Conservation (phyloP, 176 grass and related monocot genomes). For the Lolium perenne region DNA sequence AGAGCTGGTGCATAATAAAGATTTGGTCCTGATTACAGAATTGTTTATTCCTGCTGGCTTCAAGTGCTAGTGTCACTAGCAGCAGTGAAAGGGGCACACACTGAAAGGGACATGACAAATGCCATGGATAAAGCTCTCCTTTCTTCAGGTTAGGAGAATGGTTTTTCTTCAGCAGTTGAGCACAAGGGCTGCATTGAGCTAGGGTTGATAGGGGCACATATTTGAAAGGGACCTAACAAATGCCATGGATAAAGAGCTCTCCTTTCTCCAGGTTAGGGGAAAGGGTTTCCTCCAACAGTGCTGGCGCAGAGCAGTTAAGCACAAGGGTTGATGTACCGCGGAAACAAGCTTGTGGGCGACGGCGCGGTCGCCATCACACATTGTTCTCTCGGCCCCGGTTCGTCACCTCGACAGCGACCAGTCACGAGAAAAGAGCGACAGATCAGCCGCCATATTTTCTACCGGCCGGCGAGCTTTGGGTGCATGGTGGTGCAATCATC, state of each 20-base stretch:
- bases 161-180: slow-evolving; percentile 9
- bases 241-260: slow-evolving; percentile 27
- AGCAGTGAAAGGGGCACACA: slow-evolving; percentile 48
- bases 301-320: slow-evolving; percentile 7
- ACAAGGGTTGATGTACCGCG: slow-evolving; percentile 34
- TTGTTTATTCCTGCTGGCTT: slow-evolving; percentile 45
- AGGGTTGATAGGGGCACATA: slow-evolving; percentile 29
- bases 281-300: slow-evolving; percentile 29
- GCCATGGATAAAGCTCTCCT: slow-evolving; percentile 18
- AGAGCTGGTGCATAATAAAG: slow-evolving; percentile 43
- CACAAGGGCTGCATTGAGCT: neutral
- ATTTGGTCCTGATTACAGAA: slow-evolving; percentile 38
- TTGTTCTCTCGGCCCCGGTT: slow-evolving; percentile 31
- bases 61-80: slow-evolving; percentile 60
- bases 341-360: slow-evolving; percentile 14
- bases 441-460: slow-evolving; percentile 28
- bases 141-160: neutral
- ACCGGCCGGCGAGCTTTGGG: slow-evolving; percentile 22
- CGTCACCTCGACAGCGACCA: neutral
- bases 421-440: slow-evolving; percentile 6
- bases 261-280: neutral
- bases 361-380: slow-evolving; percentile 27
- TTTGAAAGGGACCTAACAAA: too few relatives aligned
- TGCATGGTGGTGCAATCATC: neutral
- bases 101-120: slow-evolving; percentile 39